Base-by-base conservation (phyloP, 805 yeast genomes). In the Starmerella apis region DNA sequence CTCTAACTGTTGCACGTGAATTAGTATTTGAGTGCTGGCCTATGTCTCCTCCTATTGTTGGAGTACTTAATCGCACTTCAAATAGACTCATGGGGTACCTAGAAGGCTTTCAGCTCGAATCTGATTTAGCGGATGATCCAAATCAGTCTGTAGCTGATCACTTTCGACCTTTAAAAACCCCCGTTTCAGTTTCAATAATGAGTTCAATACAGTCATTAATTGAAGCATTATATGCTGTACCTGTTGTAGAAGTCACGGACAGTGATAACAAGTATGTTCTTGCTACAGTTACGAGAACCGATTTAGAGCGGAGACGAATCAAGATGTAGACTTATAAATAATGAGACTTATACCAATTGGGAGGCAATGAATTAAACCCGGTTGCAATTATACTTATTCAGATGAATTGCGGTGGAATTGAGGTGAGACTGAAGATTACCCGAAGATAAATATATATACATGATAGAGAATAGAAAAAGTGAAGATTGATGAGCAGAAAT, bases 171-270 rank as follows among this genome's bases (percentile, higher is more conserved):
- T 3, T 24, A 13, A 5, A 8, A 9, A 1, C 14, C 13, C 36
- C 45, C 4, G 11, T 7, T 19, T 20, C 8, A 3, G 28, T 43
- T n/a, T 4, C 46, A 3, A 22, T 43, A 2, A 14, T 11, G 3
- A 20, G 37, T 7, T 37, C 37, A 14, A 6, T 43, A 9, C 28
- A 43, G 37, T 3, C 18, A 7, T 32, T 43, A 6, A 11, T 14
- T 3, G 20, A 10, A 3, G 11, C 18, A 3, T n/a, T 43, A 13
- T n/a, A 5, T 4, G 11, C 10, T 4, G 28, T 2, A 4, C 46
- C 46, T 54, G 75, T 78, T 59, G 81, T 81, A 3, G 76, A 77
- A n/a, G 66, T 77, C 44, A 76, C 81, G 39, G 79, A 77, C 54
- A 71, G 63, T 23, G 71, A 71, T 43, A 72, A 77, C 4, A 69